A percentile compares a stretch with the other conserved stretches of the same genome.
Conservation (phyloP, 2,329 filamentous ascomycete species). For the Botrytis pseudocinerea region DNA sequence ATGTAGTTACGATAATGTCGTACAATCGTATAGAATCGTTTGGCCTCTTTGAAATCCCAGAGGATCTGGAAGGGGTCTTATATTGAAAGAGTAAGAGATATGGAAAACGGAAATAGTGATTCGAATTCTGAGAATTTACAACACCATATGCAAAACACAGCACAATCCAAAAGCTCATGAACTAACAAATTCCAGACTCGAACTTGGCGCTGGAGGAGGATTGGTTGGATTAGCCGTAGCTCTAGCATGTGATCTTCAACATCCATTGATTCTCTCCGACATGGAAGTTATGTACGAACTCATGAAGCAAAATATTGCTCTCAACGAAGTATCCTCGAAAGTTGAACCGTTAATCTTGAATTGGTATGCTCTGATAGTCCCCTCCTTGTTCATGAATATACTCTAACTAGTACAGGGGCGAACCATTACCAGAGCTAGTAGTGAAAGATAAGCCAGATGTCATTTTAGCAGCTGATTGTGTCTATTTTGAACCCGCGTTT, state of each 20-base stretch:
- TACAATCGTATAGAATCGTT: neutral
- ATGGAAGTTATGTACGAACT: constrained; percentile 81
- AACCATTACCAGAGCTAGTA: constrained; percentile 56
- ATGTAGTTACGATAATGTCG: neutral
- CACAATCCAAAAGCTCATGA: neutral
- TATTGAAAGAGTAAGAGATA: neutral
- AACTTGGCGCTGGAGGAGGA: constrained; percentile 89
- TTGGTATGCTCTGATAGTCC: constrained; percentile 58
- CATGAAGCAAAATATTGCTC: constrained; percentile 82
- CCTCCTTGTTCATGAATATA: neutral
- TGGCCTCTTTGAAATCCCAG: neutral
- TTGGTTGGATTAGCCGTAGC: constrained; percentile 72
- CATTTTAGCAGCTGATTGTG: constrained; percentile 92
- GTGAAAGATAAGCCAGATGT: constrained; percentile 66
- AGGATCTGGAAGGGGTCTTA: neutral
- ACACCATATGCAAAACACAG: neutral
- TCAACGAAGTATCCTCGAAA: constrained; percentile 68
- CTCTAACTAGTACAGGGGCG: constrained; percentile 51
- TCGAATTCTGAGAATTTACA: neutral
- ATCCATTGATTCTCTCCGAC: constrained; percentile 78
- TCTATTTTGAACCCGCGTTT: constrained; percentile 96
- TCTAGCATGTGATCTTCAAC: constrained; percentile 53
- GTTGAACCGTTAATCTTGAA: constrained; percentile 74
- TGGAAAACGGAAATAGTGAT: neutral
- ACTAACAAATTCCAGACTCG: constrained; percentile 60